phyloP scores from a whole-genome alignment of 257 asterid species.

The Asclepias syriaca region DNA sequence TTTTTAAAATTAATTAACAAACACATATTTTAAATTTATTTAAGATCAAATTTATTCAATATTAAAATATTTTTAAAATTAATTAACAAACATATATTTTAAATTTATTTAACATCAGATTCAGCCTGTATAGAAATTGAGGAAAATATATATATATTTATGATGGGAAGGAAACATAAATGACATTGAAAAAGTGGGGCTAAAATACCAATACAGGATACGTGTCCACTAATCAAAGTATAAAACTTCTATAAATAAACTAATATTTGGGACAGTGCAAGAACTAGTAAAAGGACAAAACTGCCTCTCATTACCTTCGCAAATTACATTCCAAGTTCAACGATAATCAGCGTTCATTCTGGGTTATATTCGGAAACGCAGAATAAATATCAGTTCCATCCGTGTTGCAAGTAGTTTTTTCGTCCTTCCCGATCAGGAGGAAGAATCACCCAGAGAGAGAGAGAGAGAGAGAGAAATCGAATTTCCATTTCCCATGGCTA shows the following conservation, averaged over 20 bases:
- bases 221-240: constrained; percentile 12
- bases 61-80: no score
- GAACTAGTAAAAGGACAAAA: neutral
- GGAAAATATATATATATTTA: no score
- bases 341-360: neutral
- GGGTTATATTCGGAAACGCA: neutral
- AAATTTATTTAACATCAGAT: no score
- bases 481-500: constrained; percentile 14
- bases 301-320: neutral
- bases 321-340: neutral
- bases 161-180: no score
- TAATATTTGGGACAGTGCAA: no score
- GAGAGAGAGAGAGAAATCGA: neutral
- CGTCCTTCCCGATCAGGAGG: neutral
- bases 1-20: no score
- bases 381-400: neutral
- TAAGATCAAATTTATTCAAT: no score
- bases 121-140: no score
- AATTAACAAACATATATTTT: no score
- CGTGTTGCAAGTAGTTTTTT: no score
- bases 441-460: neutral
- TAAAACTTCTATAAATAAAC: neutral
- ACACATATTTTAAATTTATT: no score
- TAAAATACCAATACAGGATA: neutral
- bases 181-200: no score